A percentile compares a stretch with the other conserved stretches of the same genome.
Conservation (phyloP, 2,329 filamentous ascomycete genomes). For the Aureobasidium sp. region DNA sequence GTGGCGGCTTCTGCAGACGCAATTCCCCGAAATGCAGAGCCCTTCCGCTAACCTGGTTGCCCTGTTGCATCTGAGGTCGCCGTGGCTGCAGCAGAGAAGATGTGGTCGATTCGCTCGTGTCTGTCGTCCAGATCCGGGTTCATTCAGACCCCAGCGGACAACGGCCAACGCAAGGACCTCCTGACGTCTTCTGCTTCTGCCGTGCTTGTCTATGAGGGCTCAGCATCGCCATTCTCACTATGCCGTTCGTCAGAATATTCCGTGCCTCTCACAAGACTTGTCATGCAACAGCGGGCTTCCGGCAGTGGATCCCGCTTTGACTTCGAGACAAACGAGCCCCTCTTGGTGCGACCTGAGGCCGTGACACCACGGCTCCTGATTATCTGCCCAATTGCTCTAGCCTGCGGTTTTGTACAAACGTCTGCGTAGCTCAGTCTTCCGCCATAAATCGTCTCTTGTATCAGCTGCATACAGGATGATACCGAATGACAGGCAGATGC, state of each 20-base stretch:
- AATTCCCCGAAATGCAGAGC: constrained; percentile 8
- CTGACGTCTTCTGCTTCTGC: constrained; percentile 4
- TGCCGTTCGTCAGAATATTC: constrained; percentile 4
- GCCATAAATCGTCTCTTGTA: not conserved
- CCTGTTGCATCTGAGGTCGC: constrained; percentile 10
- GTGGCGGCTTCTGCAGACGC: constrained; percentile 14
- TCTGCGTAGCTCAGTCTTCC: not conserved
- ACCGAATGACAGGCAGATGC: constrained; percentile 9
- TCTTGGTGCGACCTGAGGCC: constrained; percentile 6
- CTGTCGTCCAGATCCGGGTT: not conserved
- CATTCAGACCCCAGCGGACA: not conserved
- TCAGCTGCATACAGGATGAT: not conserved
- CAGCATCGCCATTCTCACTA: not conserved
- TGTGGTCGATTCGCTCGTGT: not conserved
- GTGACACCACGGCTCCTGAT: constrained; percentile 8
- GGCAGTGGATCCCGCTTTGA: constrained; percentile 3
- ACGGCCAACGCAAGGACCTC: constrained; percentile 7
- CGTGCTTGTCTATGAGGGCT: not conserved
- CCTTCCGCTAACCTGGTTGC: constrained; percentile 12
- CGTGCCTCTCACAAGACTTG: constrained; percentile 11
- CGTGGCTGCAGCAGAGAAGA: not conserved
- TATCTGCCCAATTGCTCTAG: not conserved
- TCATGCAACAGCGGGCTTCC: constrained; percentile 14
- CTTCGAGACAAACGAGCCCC: constrained; percentile 14
- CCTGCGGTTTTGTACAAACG: not conserved